These are phyloP conservation scores for Haberlea rhodopensis DNA, from an alignment of 257 asterid species.

Conservation along the genomic window DNA sequence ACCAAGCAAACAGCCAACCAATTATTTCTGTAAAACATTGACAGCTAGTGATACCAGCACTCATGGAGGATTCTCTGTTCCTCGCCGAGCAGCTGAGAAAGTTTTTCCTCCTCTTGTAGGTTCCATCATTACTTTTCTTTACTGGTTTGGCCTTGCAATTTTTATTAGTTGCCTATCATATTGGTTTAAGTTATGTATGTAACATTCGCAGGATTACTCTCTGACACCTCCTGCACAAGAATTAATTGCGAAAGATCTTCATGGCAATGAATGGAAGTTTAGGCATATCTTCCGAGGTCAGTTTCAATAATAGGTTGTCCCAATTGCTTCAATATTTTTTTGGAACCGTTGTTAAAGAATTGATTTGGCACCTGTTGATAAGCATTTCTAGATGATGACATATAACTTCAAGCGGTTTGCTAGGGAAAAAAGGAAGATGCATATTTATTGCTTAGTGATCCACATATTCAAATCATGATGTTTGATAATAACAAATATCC, in stretches of 20 bases:
- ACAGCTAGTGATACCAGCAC: constrained; percentile 96
- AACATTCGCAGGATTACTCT: constrained; percentile 65
- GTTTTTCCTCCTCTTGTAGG: constrained; percentile 94
- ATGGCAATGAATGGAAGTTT: constrained; percentile 96
- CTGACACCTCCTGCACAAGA: constrained; percentile 92
- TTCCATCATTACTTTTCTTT: constrained; percentile 21
- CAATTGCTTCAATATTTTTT: neutral
- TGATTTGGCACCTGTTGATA: neutral
- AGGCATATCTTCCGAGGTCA: constrained; percentile 91
- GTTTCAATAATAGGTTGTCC: constrained; percentile 22
- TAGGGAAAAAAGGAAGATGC: neutral
- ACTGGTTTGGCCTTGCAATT: neutral
- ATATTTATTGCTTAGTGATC: neutral
- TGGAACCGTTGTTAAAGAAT: neutral
- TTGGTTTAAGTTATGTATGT: constrained; percentile 7
- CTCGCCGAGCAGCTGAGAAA: constrained; percentile 98
- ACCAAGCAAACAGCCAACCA: constrained; percentile 92
- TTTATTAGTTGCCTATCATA: constrained; percentile 9
- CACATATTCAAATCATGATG: neutral
- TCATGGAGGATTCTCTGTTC: constrained; percentile 98
- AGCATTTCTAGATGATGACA: neutral
- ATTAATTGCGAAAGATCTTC: constrained; percentile 92
- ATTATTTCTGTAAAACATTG: constrained; percentile 86
- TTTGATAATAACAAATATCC: too few species aligned
- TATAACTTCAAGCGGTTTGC: neutral